These are phyloP conservation scores for Picea engelmannii DNA, from an alignment of 83 land plant species.

Conservation along the genomic window DNA sequence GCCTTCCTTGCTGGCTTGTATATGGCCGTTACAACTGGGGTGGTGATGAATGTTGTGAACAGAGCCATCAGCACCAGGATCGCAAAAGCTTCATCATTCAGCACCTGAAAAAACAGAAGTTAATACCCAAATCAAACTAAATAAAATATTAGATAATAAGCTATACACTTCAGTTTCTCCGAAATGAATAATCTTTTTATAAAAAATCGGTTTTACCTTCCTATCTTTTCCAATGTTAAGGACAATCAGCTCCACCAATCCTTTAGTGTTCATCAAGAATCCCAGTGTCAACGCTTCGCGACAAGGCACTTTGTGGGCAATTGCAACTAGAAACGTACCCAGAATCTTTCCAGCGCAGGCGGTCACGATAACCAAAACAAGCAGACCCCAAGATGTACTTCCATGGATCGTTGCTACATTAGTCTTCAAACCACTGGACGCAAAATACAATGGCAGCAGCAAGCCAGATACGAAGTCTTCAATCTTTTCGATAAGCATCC, in stretches of 20 bases:
- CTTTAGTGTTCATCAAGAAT: conserved; percentile 87
- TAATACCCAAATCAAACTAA: too few relatives aligned
- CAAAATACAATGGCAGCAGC: conserved; percentile 86
- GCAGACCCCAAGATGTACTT: conserved; percentile 60
- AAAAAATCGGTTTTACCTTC: conserved; percentile 33
- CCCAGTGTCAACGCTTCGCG: conserved; percentile 73
- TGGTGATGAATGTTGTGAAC: conserved; percentile 55
- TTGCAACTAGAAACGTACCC: conserved; percentile 66
- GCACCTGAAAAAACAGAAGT: conserved; percentile 38
- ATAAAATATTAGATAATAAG: too few relatives aligned
- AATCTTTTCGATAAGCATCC: conserved; percentile 65
- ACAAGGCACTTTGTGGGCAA: conserved; percentile 34
- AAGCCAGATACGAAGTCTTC: conserved; percentile 79
- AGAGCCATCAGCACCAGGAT: conserved; percentile 57
- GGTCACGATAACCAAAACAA: conserved; percentile 60
- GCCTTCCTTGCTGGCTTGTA: conserved; percentile 38
- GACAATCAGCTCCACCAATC: conserved; percentile 84
- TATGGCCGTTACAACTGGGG: conserved; percentile 41
- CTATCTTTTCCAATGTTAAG: conserved; percentile 89
- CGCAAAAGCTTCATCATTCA: conserved; percentile 49
- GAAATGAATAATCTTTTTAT: too few relatives aligned
- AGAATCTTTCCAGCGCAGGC: conserved; percentile 83
- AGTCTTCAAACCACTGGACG: conserved; percentile 85
- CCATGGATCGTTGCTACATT: conserved; percentile 62
- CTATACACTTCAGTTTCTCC: too few relatives aligned